Conservation (phyloP, 495 filamentous ascomycete species). For the Penicillium longicatenatum region DNA sequence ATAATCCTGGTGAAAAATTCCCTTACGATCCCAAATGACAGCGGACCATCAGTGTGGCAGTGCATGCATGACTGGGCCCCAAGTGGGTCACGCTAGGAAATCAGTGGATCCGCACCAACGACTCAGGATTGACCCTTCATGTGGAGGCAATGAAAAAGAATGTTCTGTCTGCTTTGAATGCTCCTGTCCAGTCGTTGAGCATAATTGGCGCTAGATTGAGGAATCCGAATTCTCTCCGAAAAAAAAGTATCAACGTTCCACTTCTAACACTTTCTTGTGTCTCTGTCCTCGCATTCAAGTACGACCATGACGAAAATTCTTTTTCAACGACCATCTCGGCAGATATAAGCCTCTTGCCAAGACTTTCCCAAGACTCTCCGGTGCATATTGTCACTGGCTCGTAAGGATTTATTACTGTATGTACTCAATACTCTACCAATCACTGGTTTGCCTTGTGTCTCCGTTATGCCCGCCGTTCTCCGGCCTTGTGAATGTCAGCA, state of each 20-base stretch:
- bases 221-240: background rate
- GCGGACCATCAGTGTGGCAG: conserved; percentile 45
- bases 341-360: conserved; percentile 35
- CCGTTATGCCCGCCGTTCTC: conserved; percentile 8
- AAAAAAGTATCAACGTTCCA: background rate
- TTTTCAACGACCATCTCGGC: conserved; percentile 5
- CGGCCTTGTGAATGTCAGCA: conserved; percentile 4
- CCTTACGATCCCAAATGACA: conserved; percentile 35
- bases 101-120: conserved; percentile 29
- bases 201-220: background rate
- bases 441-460: conserved; percentile 10
- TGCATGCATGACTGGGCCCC: conserved; percentile 42
- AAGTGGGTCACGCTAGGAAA: conserved; percentile 33
- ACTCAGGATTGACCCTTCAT: conserved; percentile 28
- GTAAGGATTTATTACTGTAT: conserved; percentile 5
- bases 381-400: conserved; percentile 19
- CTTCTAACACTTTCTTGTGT: background rate
- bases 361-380: conserved; percentile 16
- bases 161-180: conserved; percentile 27
- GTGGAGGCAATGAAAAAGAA: conserved; percentile 31
- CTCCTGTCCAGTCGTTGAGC: background rate
- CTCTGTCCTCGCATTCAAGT: background rate
- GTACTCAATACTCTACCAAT: conserved; percentile 14
- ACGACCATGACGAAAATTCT: background rate
- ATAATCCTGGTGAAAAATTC: background rate